Conservation (phyloP, 2,329 filamentous ascomycete genomes). For the Penicillium sp. region DNA sequence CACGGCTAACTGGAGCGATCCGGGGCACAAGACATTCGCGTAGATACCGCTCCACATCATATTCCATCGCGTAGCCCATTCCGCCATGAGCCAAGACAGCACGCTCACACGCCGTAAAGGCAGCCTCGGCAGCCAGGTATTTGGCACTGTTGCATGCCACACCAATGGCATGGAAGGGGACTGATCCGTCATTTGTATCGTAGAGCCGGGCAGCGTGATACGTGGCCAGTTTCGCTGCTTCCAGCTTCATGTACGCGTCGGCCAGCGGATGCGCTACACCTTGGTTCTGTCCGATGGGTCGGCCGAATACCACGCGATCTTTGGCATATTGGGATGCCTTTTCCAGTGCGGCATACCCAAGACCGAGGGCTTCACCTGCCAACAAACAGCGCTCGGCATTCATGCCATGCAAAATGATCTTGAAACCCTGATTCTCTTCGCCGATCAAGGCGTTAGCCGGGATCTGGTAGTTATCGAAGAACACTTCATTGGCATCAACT, state of each 20-base stretch:
- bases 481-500: constrained; percentile 80
- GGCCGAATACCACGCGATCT: constrained; percentile 57
- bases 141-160: constrained; percentile 66
- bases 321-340: constrained; percentile 60
- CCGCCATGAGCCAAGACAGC: constrained; percentile 55
- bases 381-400: constrained; percentile 71
- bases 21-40: constrained; percentile 56
- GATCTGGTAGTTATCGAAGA: constrained; percentile 73
- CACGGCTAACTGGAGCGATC: constrained; percentile 55
- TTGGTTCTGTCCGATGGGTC: constrained; percentile 57
- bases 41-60: constrained; percentile 58
- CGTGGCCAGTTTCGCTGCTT: constrained; percentile 57
- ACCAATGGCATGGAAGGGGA: constrained; percentile 55
- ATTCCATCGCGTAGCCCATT: constrained; percentile 61
- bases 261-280: constrained; percentile 57
- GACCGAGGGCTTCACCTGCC: constrained; percentile 71
- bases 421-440: constrained; percentile 69
- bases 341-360: constrained; percentile 67
- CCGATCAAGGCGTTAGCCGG: constrained; percentile 63
- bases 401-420: constrained; percentile 72
- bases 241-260: constrained; percentile 56
- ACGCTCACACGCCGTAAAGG: constrained; percentile 56
- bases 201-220: constrained; percentile 58
- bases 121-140: constrained; percentile 58
- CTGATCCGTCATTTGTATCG: constrained; percentile 49